A percentile compares a stretch with the other conserved stretches of the same genome.
phyloP scores from a whole-genome alignment of 768 basidiomycete genomes.

The Scleroderma citrinum region DNA sequence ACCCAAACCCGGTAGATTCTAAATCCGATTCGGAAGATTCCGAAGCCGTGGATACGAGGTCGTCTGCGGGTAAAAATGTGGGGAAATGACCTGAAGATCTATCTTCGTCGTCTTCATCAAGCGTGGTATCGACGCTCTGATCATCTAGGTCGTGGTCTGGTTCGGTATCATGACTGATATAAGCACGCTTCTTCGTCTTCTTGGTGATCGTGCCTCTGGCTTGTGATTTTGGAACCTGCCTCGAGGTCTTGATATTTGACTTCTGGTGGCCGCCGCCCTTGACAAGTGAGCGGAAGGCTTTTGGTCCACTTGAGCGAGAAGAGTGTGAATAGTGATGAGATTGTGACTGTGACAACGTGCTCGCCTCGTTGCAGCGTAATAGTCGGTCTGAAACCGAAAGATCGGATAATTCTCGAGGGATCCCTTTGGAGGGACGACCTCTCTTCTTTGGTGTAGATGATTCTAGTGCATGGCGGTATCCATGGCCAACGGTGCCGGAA shows the following conservation, averaged over 20 bases:
- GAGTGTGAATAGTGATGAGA: constrained; percentile 26
- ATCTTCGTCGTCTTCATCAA: constrained; percentile 24
- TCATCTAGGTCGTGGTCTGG: constrained; percentile 30
- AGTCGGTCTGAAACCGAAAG: constrained; percentile 15
- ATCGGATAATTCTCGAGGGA: constrained; percentile 24
- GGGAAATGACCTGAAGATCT: constrained; percentile 44
- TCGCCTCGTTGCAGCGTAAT: constrained; percentile 28
- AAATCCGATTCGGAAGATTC: constrained; percentile 38
- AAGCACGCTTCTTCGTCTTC: constrained; percentile 14
- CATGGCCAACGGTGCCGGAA: constrained; percentile 26
- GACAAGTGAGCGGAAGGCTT: constrained; percentile 17
- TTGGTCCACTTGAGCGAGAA: constrained; percentile 18
- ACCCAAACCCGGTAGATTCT: constrained; percentile 35
- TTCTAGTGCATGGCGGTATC: constrained; percentile 13
- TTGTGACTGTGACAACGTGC: constrained; percentile 32
- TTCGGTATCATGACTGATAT: constrained; percentile 15
- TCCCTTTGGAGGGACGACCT: constrained; percentile 52
- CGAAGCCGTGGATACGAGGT: constrained; percentile 42
- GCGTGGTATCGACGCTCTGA: constrained; percentile 33
- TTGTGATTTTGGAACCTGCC: constrained; percentile 33
- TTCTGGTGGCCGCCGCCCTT: constrained; percentile 16
- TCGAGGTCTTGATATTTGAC: constrained; percentile 29
- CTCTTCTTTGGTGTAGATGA: constrained; percentile 37
- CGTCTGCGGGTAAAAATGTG: constrained; percentile 65
- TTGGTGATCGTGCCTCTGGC: constrained; percentile 32